These are phyloP conservation scores for Marasmius sp. DNA, from an alignment of 1,284 basidiomycete genomes.

Conservation along the genomic window DNA sequence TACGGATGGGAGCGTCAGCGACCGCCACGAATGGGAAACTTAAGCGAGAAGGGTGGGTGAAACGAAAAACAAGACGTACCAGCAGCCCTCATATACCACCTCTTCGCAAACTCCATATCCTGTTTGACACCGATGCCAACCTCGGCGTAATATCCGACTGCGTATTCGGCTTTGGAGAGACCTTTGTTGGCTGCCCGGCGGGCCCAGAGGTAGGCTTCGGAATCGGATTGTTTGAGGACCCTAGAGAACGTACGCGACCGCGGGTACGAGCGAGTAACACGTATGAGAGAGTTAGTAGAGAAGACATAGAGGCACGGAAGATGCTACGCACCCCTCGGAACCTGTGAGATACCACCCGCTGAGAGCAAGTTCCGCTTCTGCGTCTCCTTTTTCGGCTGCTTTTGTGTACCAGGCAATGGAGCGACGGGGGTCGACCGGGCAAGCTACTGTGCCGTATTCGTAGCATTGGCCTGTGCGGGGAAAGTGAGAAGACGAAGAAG, in stretches of 20 bases:
- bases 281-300: neutral
- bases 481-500: too few species aligned
- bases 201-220: conserved; percentile 97
- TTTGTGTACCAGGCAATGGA: conserved; percentile 99
- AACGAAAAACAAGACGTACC: too few species aligned
- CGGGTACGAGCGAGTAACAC: too few species aligned
- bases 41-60: too few species aligned
- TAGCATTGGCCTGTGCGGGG: conserved; percentile 74
- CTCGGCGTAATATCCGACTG: conserved; percentile 96
- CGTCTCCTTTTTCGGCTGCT: conserved; percentile 93
- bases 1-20: conserved; percentile 26
- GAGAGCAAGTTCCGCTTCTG: conserved; percentile 93
- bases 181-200: conserved; percentile 92
- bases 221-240: conserved; percentile 95
- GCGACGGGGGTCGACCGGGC: conserved; percentile 89
- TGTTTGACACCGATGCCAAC: conserved; percentile 97
- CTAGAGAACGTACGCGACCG: neutral
- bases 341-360: conserved; percentile 98
- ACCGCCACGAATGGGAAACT: too few species aligned
- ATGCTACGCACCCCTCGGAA: conserved; percentile 63
- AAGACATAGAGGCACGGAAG: neutral
- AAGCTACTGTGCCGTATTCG: conserved; percentile 89
- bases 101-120: conserved; percentile 93
- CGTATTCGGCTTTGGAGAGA: conserved; percentile 92
- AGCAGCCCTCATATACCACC: conserved; percentile 46